These are phyloP conservation scores for Penicillium samsonianum DNA, from an alignment of 495 filamentous ascomycete species.

Conservation along the genomic window DNA sequence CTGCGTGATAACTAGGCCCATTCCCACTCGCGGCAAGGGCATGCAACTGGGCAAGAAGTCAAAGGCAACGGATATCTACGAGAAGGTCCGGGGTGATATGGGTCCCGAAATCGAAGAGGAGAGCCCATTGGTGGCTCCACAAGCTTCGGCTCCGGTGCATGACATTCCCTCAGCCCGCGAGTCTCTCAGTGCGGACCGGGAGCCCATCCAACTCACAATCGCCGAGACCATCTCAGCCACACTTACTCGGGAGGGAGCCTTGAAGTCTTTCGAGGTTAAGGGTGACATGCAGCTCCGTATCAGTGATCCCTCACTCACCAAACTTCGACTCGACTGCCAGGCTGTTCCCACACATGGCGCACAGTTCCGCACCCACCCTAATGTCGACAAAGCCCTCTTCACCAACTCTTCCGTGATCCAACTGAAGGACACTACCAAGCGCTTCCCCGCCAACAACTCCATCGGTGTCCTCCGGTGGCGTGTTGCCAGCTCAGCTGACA, in stretches of 20 bases:
- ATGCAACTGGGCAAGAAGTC: conserved; percentile 99
- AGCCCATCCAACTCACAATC: conserved; percentile 82
- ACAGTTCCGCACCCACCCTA: conserved; percentile 91
- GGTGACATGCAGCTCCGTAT: conserved; percentile 90
- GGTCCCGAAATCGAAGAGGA: conserved; percentile 77
- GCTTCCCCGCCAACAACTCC: conserved; percentile 88
- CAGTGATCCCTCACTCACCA: conserved; percentile 80
- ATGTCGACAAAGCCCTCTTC: conserved; percentile 86
- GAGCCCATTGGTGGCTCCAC: conserved; percentile 71
- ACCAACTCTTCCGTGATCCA: conserved; percentile 77
- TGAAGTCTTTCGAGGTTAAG: conserved; percentile 83
- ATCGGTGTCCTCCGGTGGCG: conserved; percentile 91
- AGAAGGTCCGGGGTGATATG: conserved; percentile 86
- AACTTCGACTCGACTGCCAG: conserved; percentile 77
- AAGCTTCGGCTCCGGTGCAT: conserved; percentile 54
- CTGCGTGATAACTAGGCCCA: conserved; percentile 44
- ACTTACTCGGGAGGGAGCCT: conserved; percentile 77
- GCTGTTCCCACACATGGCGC: conserved; percentile 74
- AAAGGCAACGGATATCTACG: conserved; percentile 94
- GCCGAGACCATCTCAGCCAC: conserved; percentile 86
- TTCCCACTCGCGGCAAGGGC: conserved; percentile 84
- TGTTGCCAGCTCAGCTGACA: conserved; percentile 70
- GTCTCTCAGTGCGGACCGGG: conserved; percentile 68
- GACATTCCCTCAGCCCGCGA: conserved; percentile 58
- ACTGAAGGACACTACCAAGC: conserved; percentile 76